A percentile compares a stretch with the other conserved stretches of the same genome.
These are phyloP conservation scores for Aspergillus clavatus DNA, from an alignment of 2,329 filamentous ascomycete species.

Conservation along the genomic window DNA sequence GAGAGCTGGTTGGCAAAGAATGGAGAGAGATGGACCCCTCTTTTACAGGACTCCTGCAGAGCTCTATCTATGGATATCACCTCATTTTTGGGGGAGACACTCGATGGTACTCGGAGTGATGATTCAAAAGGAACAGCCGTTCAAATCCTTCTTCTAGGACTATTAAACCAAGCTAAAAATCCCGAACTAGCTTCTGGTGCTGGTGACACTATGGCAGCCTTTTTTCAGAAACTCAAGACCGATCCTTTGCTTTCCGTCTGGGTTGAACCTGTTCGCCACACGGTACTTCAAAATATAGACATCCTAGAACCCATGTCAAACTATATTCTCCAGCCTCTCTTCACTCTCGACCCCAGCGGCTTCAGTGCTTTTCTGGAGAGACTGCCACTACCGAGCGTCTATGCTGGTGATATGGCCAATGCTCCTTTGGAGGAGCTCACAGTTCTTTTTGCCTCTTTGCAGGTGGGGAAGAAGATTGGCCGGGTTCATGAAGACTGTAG, in stretches of 20 bases:
- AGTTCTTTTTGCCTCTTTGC: slow-evolving; percentile 62
- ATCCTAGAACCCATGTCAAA: slow-evolving; percentile 33
- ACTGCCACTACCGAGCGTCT: slow-evolving; percentile 50
- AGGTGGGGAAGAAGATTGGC: slow-evolving; percentile 65
- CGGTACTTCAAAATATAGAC: slow-evolving; percentile 34
- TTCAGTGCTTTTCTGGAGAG: slow-evolving; percentile 51
- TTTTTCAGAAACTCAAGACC: slow-evolving; percentile 27
- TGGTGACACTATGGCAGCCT: slow-evolving; percentile 24
- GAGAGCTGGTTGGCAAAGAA: slow-evolving; percentile 33
- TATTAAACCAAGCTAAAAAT: slow-evolving; percentile 29
- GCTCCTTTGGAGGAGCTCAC: slow-evolving; percentile 52
- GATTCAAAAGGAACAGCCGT: slow-evolving; percentile 18
- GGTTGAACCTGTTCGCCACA: slow-evolving; percentile 34
- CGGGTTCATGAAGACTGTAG: slow-evolving; percentile 64
- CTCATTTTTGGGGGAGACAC: slow-evolving; percentile 14
- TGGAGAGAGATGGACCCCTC: slow-evolving; percentile 27
- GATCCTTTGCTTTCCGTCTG: slow-evolving; percentile 26
- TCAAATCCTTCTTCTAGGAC: slow-evolving; percentile 28
- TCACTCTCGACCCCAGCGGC: slow-evolving; percentile 28
- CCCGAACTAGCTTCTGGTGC: slow-evolving; percentile 26
- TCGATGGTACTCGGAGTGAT: slow-evolving; percentile 11
- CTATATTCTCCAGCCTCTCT: slow-evolving; percentile 34
- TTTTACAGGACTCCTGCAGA: slow-evolving; percentile 31
- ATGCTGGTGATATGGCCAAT: slow-evolving; percentile 43
- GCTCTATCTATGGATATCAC: slow-evolving; percentile 23